These are phyloP conservation scores for Penicillium coprophilum DNA, from an alignment of 495 filamentous ascomycete species.

Conservation along the genomic window DNA sequence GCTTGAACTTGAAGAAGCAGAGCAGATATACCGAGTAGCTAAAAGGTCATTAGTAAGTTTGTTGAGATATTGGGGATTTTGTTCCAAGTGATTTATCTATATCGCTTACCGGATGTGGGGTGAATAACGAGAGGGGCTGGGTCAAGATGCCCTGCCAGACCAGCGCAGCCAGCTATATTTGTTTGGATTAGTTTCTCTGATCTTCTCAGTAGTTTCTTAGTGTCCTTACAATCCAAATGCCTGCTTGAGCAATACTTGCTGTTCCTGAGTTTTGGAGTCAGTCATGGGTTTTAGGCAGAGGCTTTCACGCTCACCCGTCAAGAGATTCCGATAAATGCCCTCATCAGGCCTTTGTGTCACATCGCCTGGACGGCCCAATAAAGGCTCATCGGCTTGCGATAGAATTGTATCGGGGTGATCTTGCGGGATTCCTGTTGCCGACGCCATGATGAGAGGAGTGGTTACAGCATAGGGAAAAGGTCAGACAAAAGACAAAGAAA, in stretches of 20 bases:
- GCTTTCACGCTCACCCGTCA: constrained; percentile 59
- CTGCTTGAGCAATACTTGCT: constrained; percentile 65
- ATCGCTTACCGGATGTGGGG: constrained; percentile 68
- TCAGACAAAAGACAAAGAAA: not conserved
- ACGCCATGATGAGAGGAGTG: not conserved
- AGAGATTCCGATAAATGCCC: constrained; percentile 66
- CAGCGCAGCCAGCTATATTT: constrained; percentile 60
- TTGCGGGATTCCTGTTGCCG: constrained; percentile 45
- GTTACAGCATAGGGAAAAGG: not conserved
- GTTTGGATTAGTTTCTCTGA: constrained; percentile 18
- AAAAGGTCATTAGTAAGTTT: constrained; percentile 3
- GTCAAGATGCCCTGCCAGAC: constrained; percentile 75
- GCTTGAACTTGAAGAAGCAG: constrained; percentile 73
- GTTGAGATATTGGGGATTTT: not conserved
- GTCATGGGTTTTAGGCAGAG: not conserved
- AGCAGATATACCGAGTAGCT: constrained; percentile 75
- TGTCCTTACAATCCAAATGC: constrained; percentile 60
- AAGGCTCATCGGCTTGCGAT: constrained; percentile 65
- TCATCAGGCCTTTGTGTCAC: constrained; percentile 64
- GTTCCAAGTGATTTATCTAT: not conserved
- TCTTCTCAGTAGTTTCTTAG: not conserved
- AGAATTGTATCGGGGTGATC: constrained; percentile 29
- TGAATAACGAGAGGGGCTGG: constrained; percentile 68
- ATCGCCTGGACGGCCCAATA: constrained; percentile 73
- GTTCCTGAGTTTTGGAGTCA: constrained; percentile 51